Evolutionary conservation across 805 yeast species (phyloP).

Genomic region (Helenozyma rhizophorensis): DNA sequence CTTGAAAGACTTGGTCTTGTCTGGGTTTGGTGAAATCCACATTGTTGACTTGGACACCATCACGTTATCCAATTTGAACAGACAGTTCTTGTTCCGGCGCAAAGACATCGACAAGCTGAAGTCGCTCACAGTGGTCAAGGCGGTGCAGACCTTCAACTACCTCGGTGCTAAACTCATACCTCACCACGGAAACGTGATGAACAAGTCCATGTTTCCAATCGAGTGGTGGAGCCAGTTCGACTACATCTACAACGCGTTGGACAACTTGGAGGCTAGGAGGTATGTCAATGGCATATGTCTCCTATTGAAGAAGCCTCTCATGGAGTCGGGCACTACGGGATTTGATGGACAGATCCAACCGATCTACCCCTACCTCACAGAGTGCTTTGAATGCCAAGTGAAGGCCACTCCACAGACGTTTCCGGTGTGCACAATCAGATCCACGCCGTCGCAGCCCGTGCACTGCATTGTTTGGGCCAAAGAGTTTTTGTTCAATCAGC

Average conservation of each 20-base stretch:
- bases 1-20: slow-evolving; percentile 69
- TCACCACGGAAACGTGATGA: slow-evolving; percentile 86
- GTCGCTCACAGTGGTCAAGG: slow-evolving; percentile 76
- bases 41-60: slow-evolving; percentile 94
- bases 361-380: slow-evolving; percentile 73
- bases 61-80: slow-evolving; percentile 84
- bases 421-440: slow-evolving; percentile 95
- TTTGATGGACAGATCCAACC: slow-evolving; percentile 93
- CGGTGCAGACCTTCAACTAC: slow-evolving; percentile 70
- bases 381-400: slow-evolving; percentile 89
- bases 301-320: slow-evolving; percentile 65
- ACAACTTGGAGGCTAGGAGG: slow-evolving; percentile 86
- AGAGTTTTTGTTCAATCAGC: slow-evolving; percentile 75
- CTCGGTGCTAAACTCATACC: slow-evolving; percentile 60
- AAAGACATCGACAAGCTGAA: slow-evolving; percentile 89
- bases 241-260: slow-evolving; percentile 86
- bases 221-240: slow-evolving; percentile 72
- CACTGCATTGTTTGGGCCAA: slow-evolving; percentile 99
- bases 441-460: slow-evolving; percentile 94
- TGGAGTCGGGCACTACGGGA: slow-evolving; percentile 96
- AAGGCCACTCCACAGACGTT: slow-evolving; percentile 86
- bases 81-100: slow-evolving; percentile 88
- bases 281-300: slow-evolving; percentile 84
- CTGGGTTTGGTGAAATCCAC: slow-evolving; percentile 84
- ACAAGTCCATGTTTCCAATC: slow-evolving; percentile 62